Evolutionary conservation across 306 rosid genomes (phyloP), one percentile per base, ranked within the genome.

Genomic region (Alnus glutinosa): DNA sequence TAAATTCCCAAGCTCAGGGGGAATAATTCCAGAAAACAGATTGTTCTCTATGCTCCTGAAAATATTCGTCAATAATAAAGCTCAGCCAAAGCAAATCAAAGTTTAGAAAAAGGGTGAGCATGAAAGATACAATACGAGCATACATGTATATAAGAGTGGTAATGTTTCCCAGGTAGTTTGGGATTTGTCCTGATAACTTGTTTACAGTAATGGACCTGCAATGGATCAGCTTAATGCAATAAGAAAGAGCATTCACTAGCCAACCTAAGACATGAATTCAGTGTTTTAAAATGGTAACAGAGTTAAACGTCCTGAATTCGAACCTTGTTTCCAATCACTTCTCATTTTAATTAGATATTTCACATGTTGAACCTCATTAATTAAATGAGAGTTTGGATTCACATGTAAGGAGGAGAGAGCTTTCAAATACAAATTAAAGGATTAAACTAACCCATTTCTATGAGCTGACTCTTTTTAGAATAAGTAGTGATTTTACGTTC

Each of bases 181-280:
- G 79, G 36, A 84, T 77, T 5, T 77, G 64, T 68, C 87, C 87
- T 0, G 84, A 66, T 28, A 84, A 57, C 28, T 80, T 80, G 81
- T 84, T 84, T 57, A 37, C 82, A 12, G 55, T 67, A 66, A 84
- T 32, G 19, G 66, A 61, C 74, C 86, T 70, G 83, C 83, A 58
- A 23, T 2, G 2, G 39, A 62, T 32, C 36, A 19, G 39, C 47
- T 32, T 55, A 54, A 55, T 34, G 34, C 16, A 55, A 14, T 30
- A 9, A 70, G 42, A 42, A 42, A 42, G 7, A 42, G 46, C 46
- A 42, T 42, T 42, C 46, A 42, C 8, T 1, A 6, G 46, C 46
- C 5, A 42, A 42, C 46, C 7, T 42, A 42, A 42, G 46, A 42
- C 46, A 42, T 4, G 7, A 42, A 42, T 42, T 42, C 46, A 42